Evolutionary conservation across 225 moss, liverwort and hornwort genomes (phyloP), one percentile per base, ranked within the genome.

Genomic region (Polytrichum commune): DNA sequence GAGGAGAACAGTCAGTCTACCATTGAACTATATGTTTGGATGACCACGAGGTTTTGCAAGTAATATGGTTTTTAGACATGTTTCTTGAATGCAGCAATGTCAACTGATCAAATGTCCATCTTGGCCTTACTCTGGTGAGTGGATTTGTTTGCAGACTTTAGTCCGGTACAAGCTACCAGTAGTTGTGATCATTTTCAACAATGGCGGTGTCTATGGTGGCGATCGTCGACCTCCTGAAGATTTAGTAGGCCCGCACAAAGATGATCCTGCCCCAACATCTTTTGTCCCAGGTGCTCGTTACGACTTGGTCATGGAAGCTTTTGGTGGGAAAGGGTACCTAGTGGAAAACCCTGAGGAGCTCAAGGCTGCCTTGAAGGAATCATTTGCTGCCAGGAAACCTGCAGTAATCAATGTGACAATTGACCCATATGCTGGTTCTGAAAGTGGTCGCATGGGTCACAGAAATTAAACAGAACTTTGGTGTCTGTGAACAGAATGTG

Each of bases 391-490:
- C 5, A 73, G 90, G 74, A 89, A 87, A 79, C 95, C 98, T 65
- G 88, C 93, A 27, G 91, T 98, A 1, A 95, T 98, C 64, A 98
- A 98, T 38, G 93, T 98, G 25, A 95, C 80, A 46, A 88, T 98
- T 24, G 95, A 98, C 68, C 98, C 98, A 60, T 98, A 67, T 67
- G 98, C 98, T 27, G 98, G 98, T 29, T 88, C 95, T 24, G 98
- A 95, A 87, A 98, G 98, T 67, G 98, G 98, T 56, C 90, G 98
- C 74, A 98, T 98, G 98, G 91, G 93, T 1, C 98, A 98, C 78
- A 84, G 95, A 60, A 98, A 98, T 29, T 98, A 79, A 53, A 64
- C 22, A 8, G 58, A 23, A 46, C 3, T 13, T 46, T 46, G 46
- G 13, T 46, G 13, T 46, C 46, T 46, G 30, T 30, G 46, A 16